Percentiles rank a stretch among this genome's conserved stretches.
phyloP scores from a whole-genome alignment of 1,284 basidiomycete genomes.

The Cystobasidium sp. region DNA sequence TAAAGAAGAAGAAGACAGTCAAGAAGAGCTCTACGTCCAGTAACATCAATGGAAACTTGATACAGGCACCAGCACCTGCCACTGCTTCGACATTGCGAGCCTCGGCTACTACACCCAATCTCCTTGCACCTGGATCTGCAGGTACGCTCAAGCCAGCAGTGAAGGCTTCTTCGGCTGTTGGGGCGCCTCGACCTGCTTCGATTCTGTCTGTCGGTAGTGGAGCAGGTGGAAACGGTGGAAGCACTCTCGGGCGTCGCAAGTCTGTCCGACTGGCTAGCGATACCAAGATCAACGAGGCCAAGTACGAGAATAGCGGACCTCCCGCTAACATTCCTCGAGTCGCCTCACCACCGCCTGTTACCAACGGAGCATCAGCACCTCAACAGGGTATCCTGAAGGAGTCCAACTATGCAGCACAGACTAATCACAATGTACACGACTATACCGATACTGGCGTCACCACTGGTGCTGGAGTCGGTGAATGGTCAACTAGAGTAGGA shows the following conservation, averaged over 20 bases:
- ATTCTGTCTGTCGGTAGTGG: slow-evolving; percentile 7
- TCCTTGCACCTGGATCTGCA: not conserved
- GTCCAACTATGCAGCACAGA: slow-evolving; percentile 35
- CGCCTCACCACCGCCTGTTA: slow-evolving; percentile 34
- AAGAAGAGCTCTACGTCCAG: slow-evolving; percentile 32
- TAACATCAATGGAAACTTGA: slow-evolving; percentile 44
- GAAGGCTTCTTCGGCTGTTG: slow-evolving; percentile 12
- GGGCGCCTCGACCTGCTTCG: slow-evolving; percentile 40
- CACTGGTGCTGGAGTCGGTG: slow-evolving; percentile 11
- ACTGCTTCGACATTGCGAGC: slow-evolving; percentile 8
- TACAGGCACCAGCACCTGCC: slow-evolving; percentile 34
- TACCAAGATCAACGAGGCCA: slow-evolving; percentile 32
- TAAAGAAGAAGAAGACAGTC: slow-evolving; percentile 40
- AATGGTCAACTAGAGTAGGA: slow-evolving; percentile 25
- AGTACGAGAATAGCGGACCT: slow-evolving; percentile 20
- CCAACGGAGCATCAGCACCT: slow-evolving; percentile 6
- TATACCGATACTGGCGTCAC: slow-evolving; percentile 30
- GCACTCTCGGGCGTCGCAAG: slow-evolving; percentile 47
- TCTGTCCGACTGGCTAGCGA: slow-evolving; percentile 49
- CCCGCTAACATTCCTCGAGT: slow-evolving; percentile 42
- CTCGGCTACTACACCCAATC: slow-evolving; percentile 35
- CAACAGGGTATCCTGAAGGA: slow-evolving; percentile 46
- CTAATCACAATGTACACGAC: slow-evolving; percentile 17
- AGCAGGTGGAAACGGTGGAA: slow-evolving; percentile 10
- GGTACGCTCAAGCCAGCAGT: slow-evolving; percentile 8